Percentiles rank a stretch among this genome's conserved stretches.
These are phyloP conservation scores for Cylindrotheca closterium DNA, from an alignment of 108 stramenopile genomes.

Conservation along the genomic window DNA sequence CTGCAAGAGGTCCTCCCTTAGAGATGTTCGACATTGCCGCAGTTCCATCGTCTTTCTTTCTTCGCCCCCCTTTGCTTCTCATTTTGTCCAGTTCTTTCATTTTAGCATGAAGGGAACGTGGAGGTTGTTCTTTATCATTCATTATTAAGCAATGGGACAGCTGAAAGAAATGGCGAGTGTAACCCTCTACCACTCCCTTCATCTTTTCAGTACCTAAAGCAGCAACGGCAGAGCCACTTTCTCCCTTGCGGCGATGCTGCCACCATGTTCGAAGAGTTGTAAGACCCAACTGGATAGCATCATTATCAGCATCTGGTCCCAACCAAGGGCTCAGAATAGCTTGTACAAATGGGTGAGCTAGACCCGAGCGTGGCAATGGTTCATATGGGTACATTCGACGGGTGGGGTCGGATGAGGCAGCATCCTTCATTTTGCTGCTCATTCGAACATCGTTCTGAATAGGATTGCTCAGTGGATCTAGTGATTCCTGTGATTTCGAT, in stretches of 20 bases:
- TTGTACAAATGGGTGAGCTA: slow-evolving; percentile 88
- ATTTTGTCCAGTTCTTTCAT: slow-evolving; percentile 84
- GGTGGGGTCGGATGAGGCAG: slow-evolving; percentile 24
- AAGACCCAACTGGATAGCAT: slow-evolving; percentile 85
- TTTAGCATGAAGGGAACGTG: slow-evolving; percentile 67
- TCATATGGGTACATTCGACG: slow-evolving; percentile 81
- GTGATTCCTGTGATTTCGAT: slow-evolving; percentile 46
- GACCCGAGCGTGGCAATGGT: slow-evolving; percentile 81
- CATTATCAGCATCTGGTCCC: slow-evolving; percentile 86
- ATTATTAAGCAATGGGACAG: slow-evolving; percentile 82
- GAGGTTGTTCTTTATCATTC: slow-evolving; percentile 85
- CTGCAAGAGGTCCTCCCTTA: slow-evolving; percentile 9
- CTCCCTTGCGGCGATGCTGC: slow-evolving; percentile 93
- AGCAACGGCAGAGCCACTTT: slow-evolving; percentile 78
- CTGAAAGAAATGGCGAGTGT: slow-evolving; percentile 89
- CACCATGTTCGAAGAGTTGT: slow-evolving; percentile 90
- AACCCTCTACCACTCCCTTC: slow-evolving; percentile 89
- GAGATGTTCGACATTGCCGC: neutral
- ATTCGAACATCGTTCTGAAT: slow-evolving; percentile 60
- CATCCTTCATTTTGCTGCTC: slow-evolving; percentile 33
- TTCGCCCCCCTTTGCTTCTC: slow-evolving; percentile 62
- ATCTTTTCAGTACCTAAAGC: slow-evolving; percentile 89
- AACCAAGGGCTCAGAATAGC: slow-evolving; percentile 89
- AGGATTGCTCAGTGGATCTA: slow-evolving; percentile 75
- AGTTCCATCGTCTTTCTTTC: slow-evolving; percentile 49